Evolutionary conservation across 495 filamentous ascomycete species (phyloP), one percentile per base, ranked within the genome.

Genomic region (Penicillium robsamsonii): DNA sequence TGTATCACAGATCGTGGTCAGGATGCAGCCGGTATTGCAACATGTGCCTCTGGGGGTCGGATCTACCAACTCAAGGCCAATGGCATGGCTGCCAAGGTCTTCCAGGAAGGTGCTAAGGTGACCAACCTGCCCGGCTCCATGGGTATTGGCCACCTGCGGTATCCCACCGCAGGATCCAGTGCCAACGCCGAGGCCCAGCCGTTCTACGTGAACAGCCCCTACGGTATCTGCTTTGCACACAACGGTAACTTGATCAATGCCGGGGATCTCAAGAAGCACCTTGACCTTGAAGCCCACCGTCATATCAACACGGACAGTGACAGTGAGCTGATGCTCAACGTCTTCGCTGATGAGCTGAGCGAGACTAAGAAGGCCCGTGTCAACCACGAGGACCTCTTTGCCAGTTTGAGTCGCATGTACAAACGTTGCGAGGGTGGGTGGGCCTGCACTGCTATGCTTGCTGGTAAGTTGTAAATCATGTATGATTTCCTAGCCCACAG

Each of bases 291-390:
- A 57, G 94, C 90, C 5, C 92, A 95, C 71, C 81, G 94, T 61
- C 94, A 97, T 69, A 92, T 97, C 74, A 98, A 98, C 75, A 96
- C 94, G 25, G 92, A 97, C 56, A 92, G 87, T 53, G 94, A 98
- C 70, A 92, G 88, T 63, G 94, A 98, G 77, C 72, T 95, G 53
- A 95, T 96, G 85, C 79, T 98, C 46, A 98, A 97, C 69, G 83
- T 97, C 58, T 96, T 96, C 60, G 94, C 94, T 15, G 88, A 90
- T 70, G 93, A 93, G 70, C 81, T 98, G 43, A 92, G 93, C 56
- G 89, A 96, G 70, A 96, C 91, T n/a, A 90, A 90, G 60, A 97
- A 98, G 74, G 89, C 92, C 27, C 89, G 94, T 75, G 92, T 95
- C 46, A 96, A 97, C 74, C 79, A 84, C 48, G 87, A 92, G 46